Evolutionary conservation across 768 basidiomycete genomes (phyloP).

Genomic region (Lentinula guzmanii): DNA sequence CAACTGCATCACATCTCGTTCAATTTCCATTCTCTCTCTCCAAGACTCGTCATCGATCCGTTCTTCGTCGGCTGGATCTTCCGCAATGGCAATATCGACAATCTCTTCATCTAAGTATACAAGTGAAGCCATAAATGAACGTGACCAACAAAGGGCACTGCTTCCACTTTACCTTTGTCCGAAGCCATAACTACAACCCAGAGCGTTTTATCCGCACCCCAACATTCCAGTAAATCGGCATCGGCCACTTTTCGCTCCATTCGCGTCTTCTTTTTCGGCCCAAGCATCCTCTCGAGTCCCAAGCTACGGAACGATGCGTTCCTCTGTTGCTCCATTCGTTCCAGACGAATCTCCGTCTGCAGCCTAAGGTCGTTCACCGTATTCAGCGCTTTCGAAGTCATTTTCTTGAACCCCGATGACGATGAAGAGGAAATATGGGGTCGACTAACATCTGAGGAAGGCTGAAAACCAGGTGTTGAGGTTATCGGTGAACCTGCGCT

Average conservation of each 20-base stretch:
- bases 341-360: not conserved
- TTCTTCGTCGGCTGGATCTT: constrained; percentile 1
- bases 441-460: not conserved
- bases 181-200: constrained; percentile 6
- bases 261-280: not conserved
- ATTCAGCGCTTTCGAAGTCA: not conserved
- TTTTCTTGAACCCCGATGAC: not conserved
- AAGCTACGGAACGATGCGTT: not conserved
- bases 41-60: not conserved
- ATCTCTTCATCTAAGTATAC: constrained; percentile 2
- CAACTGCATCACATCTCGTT: not conserved
- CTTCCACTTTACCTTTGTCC: not conserved
- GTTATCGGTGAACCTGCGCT: not conserved
- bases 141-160: not conserved
- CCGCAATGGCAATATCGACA: not conserved
- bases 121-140: not conserved
- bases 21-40: not conserved
- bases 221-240: constrained; percentile 3
- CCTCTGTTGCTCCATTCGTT: not conserved
- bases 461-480: not conserved
- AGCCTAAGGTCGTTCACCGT: not conserved
- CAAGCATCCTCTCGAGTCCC: not conserved
- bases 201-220: not conserved
- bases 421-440: not conserved
- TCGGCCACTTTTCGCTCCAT: not conserved